Base-by-base conservation (phyloP, 805 yeast genomes). In the Metschnikowia cerradonensis region DNA sequence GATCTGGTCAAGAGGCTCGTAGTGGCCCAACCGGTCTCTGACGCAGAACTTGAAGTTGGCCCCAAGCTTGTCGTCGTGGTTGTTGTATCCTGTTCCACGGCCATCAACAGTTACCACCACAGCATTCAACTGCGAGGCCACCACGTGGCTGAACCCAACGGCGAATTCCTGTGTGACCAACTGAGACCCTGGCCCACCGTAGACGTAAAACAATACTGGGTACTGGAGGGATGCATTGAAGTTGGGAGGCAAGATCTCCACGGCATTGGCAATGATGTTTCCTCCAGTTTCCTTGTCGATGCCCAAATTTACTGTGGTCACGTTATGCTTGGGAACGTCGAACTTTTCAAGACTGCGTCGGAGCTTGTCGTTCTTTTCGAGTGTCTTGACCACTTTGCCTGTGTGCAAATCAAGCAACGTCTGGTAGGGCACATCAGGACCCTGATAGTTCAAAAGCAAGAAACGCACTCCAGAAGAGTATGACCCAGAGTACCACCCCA, bases 111-210 rank as follows among this genome's bases (percentile, higher is more conserved):
- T 88, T 1, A 94, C 96, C 7, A 94, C 96, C 45, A 94, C 79
- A 2, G 95, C 89, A 60, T 86, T 78, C 55, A 88, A 73, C 58
- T 84, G 84, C 1, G 96, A 80, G 0, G 96, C 85, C 38, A 87
- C 80, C 10, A 88, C 84, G 30, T 86, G 80, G 53, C 91, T 86
- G 67, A 90, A 91, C 5, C 76, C 70, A 32, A 86, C 70, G 0
- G 78, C 63, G 61, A 82, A 90, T 13, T 71, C 63, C 54, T 86
- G 82, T 40, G 76, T 71, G 6, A 92, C 97, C 48, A 80, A 74
- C 67, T 94, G 98, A 5, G 96, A 87, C 34, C 90, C 94, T 7
- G 99, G 99, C 0, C 99, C 99, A 20, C 97, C 97, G 63, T 94
- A 94, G 4, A 90, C 90, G 64, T 78, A 90, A 65, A 94, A 92